Conservation (phyloP, 306 rosid species). For the Inga leiocalycina region DNA sequence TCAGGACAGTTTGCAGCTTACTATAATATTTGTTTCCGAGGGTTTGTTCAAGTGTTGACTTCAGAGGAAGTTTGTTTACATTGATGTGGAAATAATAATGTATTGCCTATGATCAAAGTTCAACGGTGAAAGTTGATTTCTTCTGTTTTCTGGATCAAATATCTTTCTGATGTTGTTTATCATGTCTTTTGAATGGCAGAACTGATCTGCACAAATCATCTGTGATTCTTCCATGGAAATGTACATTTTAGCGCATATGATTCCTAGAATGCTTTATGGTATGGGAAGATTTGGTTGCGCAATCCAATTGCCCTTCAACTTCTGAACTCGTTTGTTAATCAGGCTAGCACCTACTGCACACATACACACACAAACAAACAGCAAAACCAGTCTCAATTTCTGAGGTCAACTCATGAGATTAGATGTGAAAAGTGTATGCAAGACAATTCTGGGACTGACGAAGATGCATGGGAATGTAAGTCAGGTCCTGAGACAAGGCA, state of each 20-base stretch:
- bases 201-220: not conserved
- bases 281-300: not conserved
- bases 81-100: conserved; percentile 26
- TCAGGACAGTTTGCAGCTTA: conserved; percentile 27
- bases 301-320: not conserved
- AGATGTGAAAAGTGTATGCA: not conserved
- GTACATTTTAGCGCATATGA: not conserved
- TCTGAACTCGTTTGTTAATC: not conserved
- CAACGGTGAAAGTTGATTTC: conserved; percentile 13
- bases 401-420: not conserved
- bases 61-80: conserved; percentile 3
- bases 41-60: conserved; percentile 25
- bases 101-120: conserved; percentile 13
- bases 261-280: not conserved
- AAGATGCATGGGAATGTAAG: conserved; percentile 2
- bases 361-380: not conserved
- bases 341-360: not conserved
- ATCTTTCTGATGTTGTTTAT: conserved; percentile 11
- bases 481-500: conserved; percentile 16
- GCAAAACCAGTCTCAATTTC: not conserved
- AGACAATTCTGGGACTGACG: not conserved
- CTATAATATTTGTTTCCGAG: conserved; percentile 8
- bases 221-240: not conserved
- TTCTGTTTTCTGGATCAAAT: not conserved
- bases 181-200: not conserved